Evolutionary conservation across 805 yeast genomes (phyloP).

Genomic region (Kuraishia piskuri): DNA sequence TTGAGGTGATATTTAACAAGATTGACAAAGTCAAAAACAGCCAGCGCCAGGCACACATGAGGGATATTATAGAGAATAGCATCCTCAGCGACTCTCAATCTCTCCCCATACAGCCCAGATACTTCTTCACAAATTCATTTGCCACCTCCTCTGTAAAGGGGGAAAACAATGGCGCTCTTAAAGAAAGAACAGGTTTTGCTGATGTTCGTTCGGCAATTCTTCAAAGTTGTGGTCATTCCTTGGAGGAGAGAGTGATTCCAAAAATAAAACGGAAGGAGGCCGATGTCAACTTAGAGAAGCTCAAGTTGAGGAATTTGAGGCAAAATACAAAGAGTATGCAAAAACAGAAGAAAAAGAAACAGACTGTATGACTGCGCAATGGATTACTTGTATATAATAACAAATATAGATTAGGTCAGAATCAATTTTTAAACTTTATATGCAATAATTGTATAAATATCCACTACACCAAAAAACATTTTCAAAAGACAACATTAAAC

Average conservation of each 20-base stretch:
- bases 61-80: constrained; percentile 27
- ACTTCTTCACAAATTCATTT: constrained; percentile 44
- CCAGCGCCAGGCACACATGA: constrained; percentile 24
- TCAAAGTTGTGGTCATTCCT: constrained; percentile 39
- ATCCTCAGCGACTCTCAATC: constrained; percentile 26
- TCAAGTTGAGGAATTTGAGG: constrained; percentile 9
- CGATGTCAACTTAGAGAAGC: constrained; percentile 7
- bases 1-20: constrained; percentile 72
- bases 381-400: not conserved
- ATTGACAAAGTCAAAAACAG: constrained; percentile 45
- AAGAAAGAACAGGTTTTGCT: constrained; percentile 42
- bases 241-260: constrained; percentile 8
- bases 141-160: not conserved
- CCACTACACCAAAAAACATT: not conserved
- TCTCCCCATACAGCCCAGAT: constrained; percentile 26
- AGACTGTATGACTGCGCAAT: not conserved
- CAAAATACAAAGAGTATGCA: constrained; percentile 1
- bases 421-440: not conserved
- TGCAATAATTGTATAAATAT: too few relatives aligned
- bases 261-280: constrained; percentile 5
- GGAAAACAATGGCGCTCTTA: constrained; percentile 20
- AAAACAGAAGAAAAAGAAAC: constrained; percentile 1
- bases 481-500: not conserved
- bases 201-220: constrained; percentile 43
- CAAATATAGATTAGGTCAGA: too few relatives aligned